Conservation (phyloP, 1,139 yeast species). For the Hyphopichia buzzinii region DNA sequence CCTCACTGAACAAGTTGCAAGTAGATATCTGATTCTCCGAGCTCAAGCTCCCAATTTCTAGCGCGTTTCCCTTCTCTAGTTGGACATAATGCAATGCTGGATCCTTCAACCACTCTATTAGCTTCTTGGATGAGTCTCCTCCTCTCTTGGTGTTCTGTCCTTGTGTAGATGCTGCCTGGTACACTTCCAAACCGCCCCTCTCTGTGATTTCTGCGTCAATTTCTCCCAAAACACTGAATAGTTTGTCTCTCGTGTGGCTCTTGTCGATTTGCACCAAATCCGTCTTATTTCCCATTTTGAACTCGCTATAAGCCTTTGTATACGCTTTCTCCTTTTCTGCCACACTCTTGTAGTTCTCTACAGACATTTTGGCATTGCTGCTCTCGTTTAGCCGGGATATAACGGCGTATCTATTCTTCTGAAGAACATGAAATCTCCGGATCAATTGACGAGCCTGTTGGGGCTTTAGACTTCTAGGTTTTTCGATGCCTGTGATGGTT, state of each 20-base stretch:
- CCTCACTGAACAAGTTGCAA: slow-evolving; percentile 43
- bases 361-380: slow-evolving; percentile 19
- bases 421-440: slow-evolving; percentile 63
- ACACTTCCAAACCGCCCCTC: slow-evolving; percentile 69
- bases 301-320: slow-evolving; percentile 6
- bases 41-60: slow-evolving; percentile 83
- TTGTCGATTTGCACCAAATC: slow-evolving; percentile 22
- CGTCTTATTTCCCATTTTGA: slow-evolving; percentile 9
- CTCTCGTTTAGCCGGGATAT: slow-evolving; percentile 20
- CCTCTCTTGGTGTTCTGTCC: slow-evolving; percentile 81
- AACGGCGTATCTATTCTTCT: slow-evolving; percentile 47
- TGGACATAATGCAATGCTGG: slow-evolving; percentile 10
- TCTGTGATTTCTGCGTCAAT: slow-evolving; percentile 59
- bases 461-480: slow-evolving; percentile 53
- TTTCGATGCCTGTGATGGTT: slow-evolving; percentile 29
- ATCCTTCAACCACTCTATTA: slow-evolving; percentile 63
- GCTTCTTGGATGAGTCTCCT: slow-evolving; percentile 81
- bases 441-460: slow-evolving; percentile 64
- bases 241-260: slow-evolving; percentile 10
- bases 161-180: slow-evolving; percentile 83
- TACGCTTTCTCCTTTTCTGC: slow-evolving; percentile 3
- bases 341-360: slow-evolving; percentile 21
- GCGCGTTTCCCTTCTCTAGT: slow-evolving; percentile 36
- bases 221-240: slow-evolving; percentile 39
- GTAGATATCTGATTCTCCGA: slow-evolving; percentile 69